Evolutionary conservation across 805 yeast genomes (phyloP), one percentile per base, ranked within the genome.

Genomic region (Kodamaea lidongshanica): DNA sequence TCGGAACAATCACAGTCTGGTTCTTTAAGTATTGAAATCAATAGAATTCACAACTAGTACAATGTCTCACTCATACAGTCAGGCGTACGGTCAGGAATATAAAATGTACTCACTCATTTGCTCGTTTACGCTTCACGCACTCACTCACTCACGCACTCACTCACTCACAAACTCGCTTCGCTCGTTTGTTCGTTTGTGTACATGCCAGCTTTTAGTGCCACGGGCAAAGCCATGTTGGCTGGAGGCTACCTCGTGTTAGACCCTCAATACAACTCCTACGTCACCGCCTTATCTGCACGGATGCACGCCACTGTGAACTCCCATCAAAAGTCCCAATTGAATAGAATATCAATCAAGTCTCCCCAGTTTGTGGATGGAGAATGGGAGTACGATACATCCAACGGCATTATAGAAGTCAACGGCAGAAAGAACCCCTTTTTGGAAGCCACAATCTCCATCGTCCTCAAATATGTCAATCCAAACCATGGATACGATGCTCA

Each of bases 241-340:
- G 98, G 98, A 12, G 98, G 98, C 0, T 92, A 92, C 51, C 66
- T 92, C 19, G 97, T 92, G 0, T 61, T 92, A 12, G 92, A 83
- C 35, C 88, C 88, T 0, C 55, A 54, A 20, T 88, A 81, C 58
- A 58, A 66, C 26, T 76, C 95, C 0, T 82, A 79, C 50, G 94
- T 84, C 3, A 77, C 89, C 8, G 97, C 95, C 0, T 68, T 92
- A 11, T 81, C 94, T 1, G 74, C 95, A 4, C 68, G 97, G 39
- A 89, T 92, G 84, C 88, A 88, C 51, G 85, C 94, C 2, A 67
- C 77, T 6, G 67, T 74, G 7, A 15, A 41, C 36, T 17, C 28
- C 38, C 27, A 37, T 5, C 13, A 22, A 7, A 20, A 14, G 13
- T 6, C 23, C 12, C n/a, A n/a, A n/a, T n/a, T n/a, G n/a, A 38